Conservation (phyloP, 2,329 filamentous ascomycete genomes). For the Pyrenochaeta sp. region DNA sequence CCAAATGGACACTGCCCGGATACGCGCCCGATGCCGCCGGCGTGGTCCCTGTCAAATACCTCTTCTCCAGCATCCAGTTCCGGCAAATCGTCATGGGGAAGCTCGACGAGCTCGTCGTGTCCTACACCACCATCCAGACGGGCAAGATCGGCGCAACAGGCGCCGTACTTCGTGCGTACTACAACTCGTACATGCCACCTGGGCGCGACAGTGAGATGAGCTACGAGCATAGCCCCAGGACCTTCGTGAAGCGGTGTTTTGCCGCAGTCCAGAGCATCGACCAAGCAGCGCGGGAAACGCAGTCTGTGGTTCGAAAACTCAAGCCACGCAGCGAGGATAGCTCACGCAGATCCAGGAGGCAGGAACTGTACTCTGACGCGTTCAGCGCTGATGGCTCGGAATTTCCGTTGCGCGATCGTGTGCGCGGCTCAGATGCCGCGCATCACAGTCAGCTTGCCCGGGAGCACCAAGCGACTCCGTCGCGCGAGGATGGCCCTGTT, state of each 20-base stretch:
- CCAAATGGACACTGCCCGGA: constrained; percentile 36
- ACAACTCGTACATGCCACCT: background rate
- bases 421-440: too few relatives aligned
- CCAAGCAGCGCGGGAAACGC: constrained; percentile 23
- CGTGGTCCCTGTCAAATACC: constrained; percentile 25
- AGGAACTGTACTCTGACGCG: too few relatives aligned
- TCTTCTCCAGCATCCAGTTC: constrained; percentile 40
- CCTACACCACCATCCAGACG: constrained; percentile 32
- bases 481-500: too few relatives aligned
- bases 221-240: constrained; percentile 13
- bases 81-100: constrained; percentile 29
- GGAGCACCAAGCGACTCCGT: too few relatives aligned
- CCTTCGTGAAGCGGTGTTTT: constrained; percentile 28
- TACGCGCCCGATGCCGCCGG: constrained; percentile 13
- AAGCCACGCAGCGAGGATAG: constrained; percentile 22
- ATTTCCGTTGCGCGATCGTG: too few relatives aligned
- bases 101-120: constrained; percentile 15
- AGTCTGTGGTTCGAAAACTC: constrained; percentile 15
- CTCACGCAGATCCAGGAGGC: constrained; percentile 17
- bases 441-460: too few relatives aligned
- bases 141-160: constrained; percentile 38
- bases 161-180: constrained; percentile 26
- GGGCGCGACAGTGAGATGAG: too few relatives aligned
- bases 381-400: too few relatives aligned
- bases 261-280: constrained; percentile 29